phyloP scores from a whole-genome alignment of 306 rosid species.

The Vigna trinervia region DNA sequence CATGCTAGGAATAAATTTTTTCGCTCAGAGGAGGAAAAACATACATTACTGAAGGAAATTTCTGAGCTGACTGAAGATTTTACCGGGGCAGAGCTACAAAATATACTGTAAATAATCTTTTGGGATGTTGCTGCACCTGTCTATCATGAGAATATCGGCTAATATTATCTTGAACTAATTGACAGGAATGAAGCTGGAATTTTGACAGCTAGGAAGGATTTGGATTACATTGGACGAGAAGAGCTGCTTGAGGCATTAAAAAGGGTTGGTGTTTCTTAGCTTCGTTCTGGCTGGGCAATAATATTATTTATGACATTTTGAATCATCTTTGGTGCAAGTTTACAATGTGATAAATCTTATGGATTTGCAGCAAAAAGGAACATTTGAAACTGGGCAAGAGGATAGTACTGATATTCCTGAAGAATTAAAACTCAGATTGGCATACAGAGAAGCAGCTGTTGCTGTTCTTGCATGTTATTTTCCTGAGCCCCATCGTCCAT shows the following conservation, averaged over 20 bases:
- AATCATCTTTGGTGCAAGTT: slow-evolving; percentile 1
- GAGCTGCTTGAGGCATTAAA: slow-evolving; percentile 96
- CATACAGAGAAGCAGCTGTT: slow-evolving; percentile 98
- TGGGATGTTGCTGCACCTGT: slow-evolving; percentile 36
- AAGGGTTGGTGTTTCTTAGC: slow-evolving; percentile 66
- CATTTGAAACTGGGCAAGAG: slow-evolving; percentile 99
- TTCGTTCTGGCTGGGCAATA: slow-evolving; percentile 44
- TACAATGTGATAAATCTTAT: slow-evolving; percentile 40
- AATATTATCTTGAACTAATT: slow-evolving; percentile 45
- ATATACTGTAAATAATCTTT: slow-evolving; percentile 72
- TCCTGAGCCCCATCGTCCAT: slow-evolving; percentile 82
- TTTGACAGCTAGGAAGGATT: slow-evolving; percentile 97
- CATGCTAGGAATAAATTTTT: slow-evolving; percentile 93
- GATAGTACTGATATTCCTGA: slow-evolving; percentile 93
- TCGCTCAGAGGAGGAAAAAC: slow-evolving; percentile 85
- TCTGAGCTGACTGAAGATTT: slow-evolving; percentile 92
- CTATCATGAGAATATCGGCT: slow-evolving; percentile 36
- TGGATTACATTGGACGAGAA: slow-evolving; percentile 85
- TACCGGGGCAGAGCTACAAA: slow-evolving; percentile 98
- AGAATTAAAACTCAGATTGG: slow-evolving; percentile 83
- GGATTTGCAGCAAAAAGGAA: slow-evolving; percentile 92
- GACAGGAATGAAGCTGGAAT: slow-evolving; percentile 99
- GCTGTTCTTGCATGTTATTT: slow-evolving; percentile 92
- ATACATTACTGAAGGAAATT: slow-evolving; percentile 76
- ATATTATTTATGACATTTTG: slow-evolving; percentile 23